Base-by-base conservation (phyloP, 331 rosid genomes). In the Spiraea crenata region DNA sequence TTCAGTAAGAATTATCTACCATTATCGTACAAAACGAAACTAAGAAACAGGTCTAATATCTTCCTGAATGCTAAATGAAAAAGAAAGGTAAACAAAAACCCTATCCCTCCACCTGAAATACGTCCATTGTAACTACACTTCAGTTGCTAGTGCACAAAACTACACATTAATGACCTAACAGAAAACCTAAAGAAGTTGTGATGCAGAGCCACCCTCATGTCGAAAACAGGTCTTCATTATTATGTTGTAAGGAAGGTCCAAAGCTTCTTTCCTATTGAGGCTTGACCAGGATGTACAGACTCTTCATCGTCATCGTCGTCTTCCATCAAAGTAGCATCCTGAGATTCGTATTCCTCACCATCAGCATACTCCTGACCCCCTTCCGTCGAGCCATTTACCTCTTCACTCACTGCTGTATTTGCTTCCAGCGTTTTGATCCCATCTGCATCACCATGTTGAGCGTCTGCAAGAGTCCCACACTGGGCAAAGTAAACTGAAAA, bases 211-310 rank as follows among this genome's bases (percentile, higher is more conserved):
- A 49, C 74, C 57, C 39, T 12, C 41, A 14, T 70, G 57, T 38
- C 31, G n/a, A 38, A 63, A 17, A 44, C 45, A 74, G 52, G 69
- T 72, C 60, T 71, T 31, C 10, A 59, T 41, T 48, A 64, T 79
- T 76, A 93, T 70, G 99, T 91, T 54, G 97, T 93, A 15, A 93
- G 37, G 69, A 93, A 93, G 44, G 77, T 86, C 99, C 96, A 93
- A 0, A 91, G 84, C 82, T 89, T 93, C 87, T 93, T 91, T 62
- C 96, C 86, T 35, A 93, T 81, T n/a, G 99, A 91, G 76, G 79
- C 90, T 87, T 91, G 89, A 34, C 92, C 99, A 0, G 96, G 96
- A 35, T 82, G 93, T 63, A 20, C 85, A 44, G 77, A 70, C 50
- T 85, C 90, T 56, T 81, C 89, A 10, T 73, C 92, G 2, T 72